A percentile compares a stretch with the other conserved stretches of the same genome.
Conservation (phyloP, 177 flowering plant genomes). For the Telopea speciosissima region DNA sequence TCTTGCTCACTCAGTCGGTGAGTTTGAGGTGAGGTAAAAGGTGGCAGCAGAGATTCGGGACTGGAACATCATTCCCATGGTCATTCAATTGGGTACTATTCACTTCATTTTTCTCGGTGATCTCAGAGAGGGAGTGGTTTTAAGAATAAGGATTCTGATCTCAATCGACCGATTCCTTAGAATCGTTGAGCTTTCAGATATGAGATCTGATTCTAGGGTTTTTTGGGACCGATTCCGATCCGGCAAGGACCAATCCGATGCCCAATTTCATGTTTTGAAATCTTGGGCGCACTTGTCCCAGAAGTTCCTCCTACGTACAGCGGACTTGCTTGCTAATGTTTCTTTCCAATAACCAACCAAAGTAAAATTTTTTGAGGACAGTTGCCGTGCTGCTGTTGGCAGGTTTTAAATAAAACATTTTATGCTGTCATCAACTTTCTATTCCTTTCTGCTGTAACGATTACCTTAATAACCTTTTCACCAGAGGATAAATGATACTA, state of each 20-base stretch:
- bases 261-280: too few relatives aligned
- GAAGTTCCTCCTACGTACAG: not conserved
- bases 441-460: not conserved
- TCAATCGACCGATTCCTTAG: too few relatives aligned
- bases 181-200: too few relatives aligned
- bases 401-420: not conserved
- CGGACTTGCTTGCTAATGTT: not conserved
- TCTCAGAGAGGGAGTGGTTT: not conserved
- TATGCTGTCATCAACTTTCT: not conserved
- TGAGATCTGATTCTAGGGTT: too few relatives aligned
- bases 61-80: not conserved
- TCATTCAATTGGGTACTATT: not conserved
- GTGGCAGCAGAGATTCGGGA: not conserved
- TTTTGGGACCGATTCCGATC: too few relatives aligned
- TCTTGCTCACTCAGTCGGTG: too few relatives aligned
- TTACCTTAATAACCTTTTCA: not conserved
- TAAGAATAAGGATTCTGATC: too few relatives aligned
- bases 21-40: too few relatives aligned
- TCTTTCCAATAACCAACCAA: not conserved
- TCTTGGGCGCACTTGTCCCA: too few relatives aligned
- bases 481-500: conserved; percentile 1
- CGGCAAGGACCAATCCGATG: too few relatives aligned
- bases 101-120: not conserved
- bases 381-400: not conserved
- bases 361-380: not conserved